Conservation (phyloP, 148 eudicot genomes). For the Fallopia convolvulus region DNA sequence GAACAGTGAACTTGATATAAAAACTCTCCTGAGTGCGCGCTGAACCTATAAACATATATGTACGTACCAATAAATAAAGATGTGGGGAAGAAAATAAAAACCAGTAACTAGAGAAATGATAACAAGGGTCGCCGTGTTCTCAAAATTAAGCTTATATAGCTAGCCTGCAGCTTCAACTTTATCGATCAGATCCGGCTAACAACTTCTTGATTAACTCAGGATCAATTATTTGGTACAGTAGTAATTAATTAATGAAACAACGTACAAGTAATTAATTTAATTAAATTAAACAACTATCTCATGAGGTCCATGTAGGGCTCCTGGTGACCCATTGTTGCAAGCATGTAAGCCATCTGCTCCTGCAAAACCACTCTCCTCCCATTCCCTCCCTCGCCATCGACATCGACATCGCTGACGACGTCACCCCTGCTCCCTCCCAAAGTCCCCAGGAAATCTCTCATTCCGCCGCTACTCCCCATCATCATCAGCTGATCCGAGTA, state of each 20-base stretch:
- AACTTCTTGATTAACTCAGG: neutral
- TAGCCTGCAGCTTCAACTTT: neutral
- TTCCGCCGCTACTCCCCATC: neutral
- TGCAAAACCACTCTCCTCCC: slow-evolving; percentile 6
- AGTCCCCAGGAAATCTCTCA: slow-evolving; percentile 3
- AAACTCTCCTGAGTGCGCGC: too few species aligned
- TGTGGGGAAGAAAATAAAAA: neutral
- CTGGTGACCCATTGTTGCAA: slow-evolving; percentile 2
- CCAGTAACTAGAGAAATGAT: neutral
- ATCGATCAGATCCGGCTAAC: neutral
- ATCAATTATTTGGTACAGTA: neutral
- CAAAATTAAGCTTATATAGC: neutral
- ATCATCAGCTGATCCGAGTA: neutral
- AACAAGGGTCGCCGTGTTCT: neutral
- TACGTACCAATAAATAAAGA: neutral
- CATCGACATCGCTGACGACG: neutral
- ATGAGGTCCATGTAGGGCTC: slow-evolving; percentile 4
- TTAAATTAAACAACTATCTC: neutral
- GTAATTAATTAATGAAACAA: neutral
- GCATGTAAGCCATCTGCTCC: slow-evolving; percentile 8
- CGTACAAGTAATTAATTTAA: neutral
- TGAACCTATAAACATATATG: neutral
- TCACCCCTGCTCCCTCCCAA: neutral
- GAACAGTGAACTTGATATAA: too few species aligned
- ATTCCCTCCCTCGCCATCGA: neutral